phyloP scores from a whole-genome alignment of 164 flowering plant genomes.

The Vitis rotundifolia region DNA sequence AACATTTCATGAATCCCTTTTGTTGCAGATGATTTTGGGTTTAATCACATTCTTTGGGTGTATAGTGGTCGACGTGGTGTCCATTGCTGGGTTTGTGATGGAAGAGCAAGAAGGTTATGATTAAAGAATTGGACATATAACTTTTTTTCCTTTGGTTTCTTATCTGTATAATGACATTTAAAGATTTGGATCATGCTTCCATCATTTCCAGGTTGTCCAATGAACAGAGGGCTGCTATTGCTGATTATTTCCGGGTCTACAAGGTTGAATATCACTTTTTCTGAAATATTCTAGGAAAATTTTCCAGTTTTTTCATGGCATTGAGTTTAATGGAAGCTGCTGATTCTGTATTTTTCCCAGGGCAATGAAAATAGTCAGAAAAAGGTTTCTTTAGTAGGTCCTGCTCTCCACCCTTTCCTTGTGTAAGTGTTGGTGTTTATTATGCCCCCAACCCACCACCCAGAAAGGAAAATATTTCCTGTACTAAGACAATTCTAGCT shows the following conservation, averaged over 20 bases:
- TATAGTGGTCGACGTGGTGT: conserved; percentile 99
- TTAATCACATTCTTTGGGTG: conserved; percentile 93
- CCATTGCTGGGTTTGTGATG: conserved; percentile 99
- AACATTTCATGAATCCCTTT: not conserved
- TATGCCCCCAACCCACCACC: not conserved
- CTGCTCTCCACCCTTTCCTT: conserved; percentile 83
- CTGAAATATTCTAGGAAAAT: not conserved
- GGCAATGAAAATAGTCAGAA: conserved; percentile 78
- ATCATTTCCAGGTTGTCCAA: conserved; percentile 59
- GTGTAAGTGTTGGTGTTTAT: conserved; percentile 52
- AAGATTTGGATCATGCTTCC: conserved; percentile 2
- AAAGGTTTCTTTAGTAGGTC: conserved; percentile 70
- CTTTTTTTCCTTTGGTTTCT: not conserved
- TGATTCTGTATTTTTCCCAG: conserved; percentile 37
- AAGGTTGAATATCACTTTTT: conserved; percentile 49
- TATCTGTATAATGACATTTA: not conserved
- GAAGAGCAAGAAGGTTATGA: conserved; percentile 87
- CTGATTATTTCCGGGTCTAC: conserved; percentile 85
- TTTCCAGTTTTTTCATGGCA: not conserved
- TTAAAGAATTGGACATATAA: conserved; percentile 3
- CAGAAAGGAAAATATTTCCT: not conserved
- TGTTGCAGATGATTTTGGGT: conserved; percentile 90
- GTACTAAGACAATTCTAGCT: conserved; percentile 7
- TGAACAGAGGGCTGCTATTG: conserved; percentile 87
- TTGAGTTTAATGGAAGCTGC: conserved; percentile 10